Percentiles rank a stretch among this genome's conserved stretches.
These are phyloP conservation scores for Ramularia endophylla DNA, from an alignment of 2,329 filamentous ascomycete genomes.

Conservation along the genomic window DNA sequence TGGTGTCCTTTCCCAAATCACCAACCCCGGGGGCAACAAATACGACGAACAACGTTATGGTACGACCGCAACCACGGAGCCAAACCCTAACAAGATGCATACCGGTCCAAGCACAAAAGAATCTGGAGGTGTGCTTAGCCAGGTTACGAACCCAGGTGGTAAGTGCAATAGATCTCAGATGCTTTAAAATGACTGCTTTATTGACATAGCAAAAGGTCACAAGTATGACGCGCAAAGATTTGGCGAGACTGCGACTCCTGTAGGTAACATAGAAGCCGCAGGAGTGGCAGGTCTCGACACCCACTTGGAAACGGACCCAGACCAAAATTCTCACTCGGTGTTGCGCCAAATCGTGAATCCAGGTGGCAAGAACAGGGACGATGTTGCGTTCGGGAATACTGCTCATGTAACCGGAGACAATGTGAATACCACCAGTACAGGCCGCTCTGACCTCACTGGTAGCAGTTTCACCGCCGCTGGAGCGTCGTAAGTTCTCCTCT, in stretches of 20 bases:
- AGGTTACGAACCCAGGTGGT: conserved; percentile 16
- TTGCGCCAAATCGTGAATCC: conserved; percentile 22
- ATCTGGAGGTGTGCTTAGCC: conserved; percentile 14
- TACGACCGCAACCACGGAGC: conserved; percentile 7
- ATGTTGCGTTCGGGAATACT: conserved; percentile 16
- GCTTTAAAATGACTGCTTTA: too few relatives aligned
- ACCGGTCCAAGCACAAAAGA: conserved; percentile 7
- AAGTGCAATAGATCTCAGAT: conserved; percentile 14
- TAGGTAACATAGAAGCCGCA: not conserved
- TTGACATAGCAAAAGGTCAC: conserved; percentile 4
- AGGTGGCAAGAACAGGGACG: conserved; percentile 21
- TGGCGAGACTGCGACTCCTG: conserved; percentile 13
- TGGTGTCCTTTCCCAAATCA: conserved; percentile 7
- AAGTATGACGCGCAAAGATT: conserved; percentile 19
- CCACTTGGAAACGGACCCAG: conserved; percentile 8
- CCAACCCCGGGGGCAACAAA: conserved; percentile 19
- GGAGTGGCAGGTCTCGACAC: conserved; percentile 6
- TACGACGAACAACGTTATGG: conserved; percentile 18
- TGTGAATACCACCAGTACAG: not conserved
- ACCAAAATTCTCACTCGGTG: conserved; percentile 14
- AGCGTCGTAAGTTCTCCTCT: not conserved
- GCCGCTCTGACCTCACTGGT: conserved; percentile 5
- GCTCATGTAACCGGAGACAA: conserved; percentile 8
- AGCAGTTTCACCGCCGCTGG: not conserved
- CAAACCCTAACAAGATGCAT: conserved; percentile 5